Conservation (phyloP, 2,329 filamentous ascomycete species). For the Neurospora sp. region DNA sequence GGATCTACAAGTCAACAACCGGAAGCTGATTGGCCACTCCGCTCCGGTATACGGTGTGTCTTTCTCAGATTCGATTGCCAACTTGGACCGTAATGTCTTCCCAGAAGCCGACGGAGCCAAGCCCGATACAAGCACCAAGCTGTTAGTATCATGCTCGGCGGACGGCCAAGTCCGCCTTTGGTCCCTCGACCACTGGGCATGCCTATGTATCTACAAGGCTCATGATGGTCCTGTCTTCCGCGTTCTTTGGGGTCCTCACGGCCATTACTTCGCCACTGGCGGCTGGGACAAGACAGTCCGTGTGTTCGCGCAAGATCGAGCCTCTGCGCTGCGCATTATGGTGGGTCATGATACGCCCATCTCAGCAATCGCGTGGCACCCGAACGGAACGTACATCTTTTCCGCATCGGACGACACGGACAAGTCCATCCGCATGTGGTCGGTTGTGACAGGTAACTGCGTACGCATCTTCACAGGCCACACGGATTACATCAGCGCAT, state of each 20-base stretch:
- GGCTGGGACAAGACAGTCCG: slow-evolving; percentile 86
- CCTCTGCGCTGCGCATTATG: slow-evolving; percentile 77
- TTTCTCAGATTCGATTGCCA: slow-evolving; percentile 66
- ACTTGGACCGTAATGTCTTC: slow-evolving; percentile 39
- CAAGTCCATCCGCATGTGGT: slow-evolving; percentile 96
- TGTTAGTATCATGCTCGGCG: slow-evolving; percentile 77
- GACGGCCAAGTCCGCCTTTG: slow-evolving; percentile 86
- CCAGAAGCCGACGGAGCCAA: slow-evolving; percentile 32
- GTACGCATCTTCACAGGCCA: slow-evolving; percentile 91
- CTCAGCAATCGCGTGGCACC: slow-evolving; percentile 88
- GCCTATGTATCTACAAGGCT: slow-evolving; percentile 85
- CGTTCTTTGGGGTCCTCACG: slow-evolving; percentile 81
- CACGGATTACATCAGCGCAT: slow-evolving; percentile 72
- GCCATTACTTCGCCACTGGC: slow-evolving; percentile 86
- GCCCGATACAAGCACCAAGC: slow-evolving; percentile 52
- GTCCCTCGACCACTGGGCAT: slow-evolving; percentile 88
- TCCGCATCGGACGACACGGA: slow-evolving; percentile 78
- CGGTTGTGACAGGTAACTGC: slow-evolving; percentile 75
- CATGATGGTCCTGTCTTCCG: slow-evolving; percentile 87
- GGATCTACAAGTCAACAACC: slow-evolving; percentile 51
- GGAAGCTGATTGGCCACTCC: slow-evolving; percentile 77
- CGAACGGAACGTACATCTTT: slow-evolving; percentile 88
- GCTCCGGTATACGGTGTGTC: slow-evolving; percentile 82
- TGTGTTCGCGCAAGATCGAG: slow-evolving; percentile 87
- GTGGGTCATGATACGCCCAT: slow-evolving; percentile 89